Percentiles rank a stretch among this genome's conserved stretches.
These are phyloP conservation scores for Coelastrella sp. DNA, from an alignment of 139 green algal genomes.

Conservation along the genomic window DNA sequence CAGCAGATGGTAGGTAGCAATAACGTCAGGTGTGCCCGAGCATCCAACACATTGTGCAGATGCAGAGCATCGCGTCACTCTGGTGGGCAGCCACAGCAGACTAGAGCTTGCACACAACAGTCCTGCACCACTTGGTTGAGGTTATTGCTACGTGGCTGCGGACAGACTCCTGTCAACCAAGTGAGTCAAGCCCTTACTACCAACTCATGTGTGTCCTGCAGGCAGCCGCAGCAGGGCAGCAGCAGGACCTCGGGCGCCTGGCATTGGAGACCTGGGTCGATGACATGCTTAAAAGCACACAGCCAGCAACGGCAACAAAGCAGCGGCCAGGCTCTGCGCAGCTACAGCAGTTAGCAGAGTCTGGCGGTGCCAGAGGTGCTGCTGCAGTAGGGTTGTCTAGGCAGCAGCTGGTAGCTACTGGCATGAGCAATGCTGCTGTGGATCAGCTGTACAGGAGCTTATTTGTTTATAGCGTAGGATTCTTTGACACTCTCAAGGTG, in stretches of 20 bases:
- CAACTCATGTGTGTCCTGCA: not conserved
- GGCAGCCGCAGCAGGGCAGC: not conserved
- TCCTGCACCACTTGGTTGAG: not conserved
- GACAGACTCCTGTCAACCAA: no score
- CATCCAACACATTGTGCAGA: no score
- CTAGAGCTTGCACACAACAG: not conserved
- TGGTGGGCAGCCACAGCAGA: not conserved
- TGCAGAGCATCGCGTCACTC: not conserved
- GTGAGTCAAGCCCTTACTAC: no score
- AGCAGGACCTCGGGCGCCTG: not conserved
- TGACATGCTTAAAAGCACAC: not conserved
- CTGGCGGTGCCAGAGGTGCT: not conserved
- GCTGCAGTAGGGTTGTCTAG: slow-evolving; percentile 53
- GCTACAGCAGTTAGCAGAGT: not conserved
- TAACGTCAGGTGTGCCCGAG: not conserved
- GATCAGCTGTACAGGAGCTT: slow-evolving; percentile 65
- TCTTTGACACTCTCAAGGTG: slow-evolving; percentile 71
- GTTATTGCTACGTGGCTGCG: no score
- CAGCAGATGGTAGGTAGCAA: not conserved
- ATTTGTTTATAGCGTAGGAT: slow-evolving; percentile 74
- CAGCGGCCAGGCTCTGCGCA: not conserved
- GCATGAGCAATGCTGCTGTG: slow-evolving; percentile 54
- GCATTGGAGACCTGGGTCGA: slow-evolving; percentile 39
- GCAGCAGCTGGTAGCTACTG: slow-evolving; percentile 58
- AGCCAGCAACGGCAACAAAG: not conserved